Conservation (phyloP, 2,329 filamentous ascomycete species). For the Ceratocystis lukuohia region DNA sequence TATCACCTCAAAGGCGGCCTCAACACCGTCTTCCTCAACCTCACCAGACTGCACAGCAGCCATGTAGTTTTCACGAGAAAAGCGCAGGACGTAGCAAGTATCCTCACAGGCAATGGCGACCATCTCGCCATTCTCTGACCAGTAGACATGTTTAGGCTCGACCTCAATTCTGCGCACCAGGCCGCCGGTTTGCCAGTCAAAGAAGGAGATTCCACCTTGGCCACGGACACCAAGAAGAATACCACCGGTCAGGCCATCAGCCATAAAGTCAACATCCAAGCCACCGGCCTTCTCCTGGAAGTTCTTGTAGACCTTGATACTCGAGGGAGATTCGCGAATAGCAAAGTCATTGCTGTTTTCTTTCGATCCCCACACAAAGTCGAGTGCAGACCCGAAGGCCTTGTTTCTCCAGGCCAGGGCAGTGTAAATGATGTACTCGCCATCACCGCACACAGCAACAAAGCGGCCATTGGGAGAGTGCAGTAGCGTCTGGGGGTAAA, state of each 20-base stretch:
- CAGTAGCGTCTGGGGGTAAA: slow-evolving; percentile 86
- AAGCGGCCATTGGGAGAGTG: slow-evolving; percentile 95
- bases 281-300: slow-evolving; percentile 85
- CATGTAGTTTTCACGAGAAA: slow-evolving; percentile 76
- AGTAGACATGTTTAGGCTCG: slow-evolving; percentile 67
- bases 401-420: slow-evolving; percentile 95
- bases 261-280: slow-evolving; percentile 87
- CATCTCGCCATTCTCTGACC: slow-evolving; percentile 92
- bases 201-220: slow-evolving; percentile 87
- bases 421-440: slow-evolving; percentile 98
- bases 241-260: slow-evolving; percentile 79
- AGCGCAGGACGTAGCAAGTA: slow-evolving; percentile 85
- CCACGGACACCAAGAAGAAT: slow-evolving; percentile 88
- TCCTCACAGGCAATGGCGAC: slow-evolving; percentile 89
- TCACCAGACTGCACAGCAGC: slow-evolving; percentile 70
- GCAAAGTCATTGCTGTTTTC: slow-evolving; percentile 98
- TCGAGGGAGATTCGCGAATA: slow-evolving; percentile 85
- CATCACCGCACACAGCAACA: slow-evolving; percentile 71
- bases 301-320: slow-evolving; percentile 95
- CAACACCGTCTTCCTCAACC: slow-evolving; percentile 81
- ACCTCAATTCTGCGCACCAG: slow-evolving; percentile 86
- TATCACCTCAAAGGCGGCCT: slow-evolving; percentile 89
- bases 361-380: slow-evolving; percentile 95
- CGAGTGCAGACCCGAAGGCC: slow-evolving; percentile 84
- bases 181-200: slow-evolving; percentile 84